Conservation (phyloP, 768 basidiomycete species). For the Termitomyces sp. region DNA sequence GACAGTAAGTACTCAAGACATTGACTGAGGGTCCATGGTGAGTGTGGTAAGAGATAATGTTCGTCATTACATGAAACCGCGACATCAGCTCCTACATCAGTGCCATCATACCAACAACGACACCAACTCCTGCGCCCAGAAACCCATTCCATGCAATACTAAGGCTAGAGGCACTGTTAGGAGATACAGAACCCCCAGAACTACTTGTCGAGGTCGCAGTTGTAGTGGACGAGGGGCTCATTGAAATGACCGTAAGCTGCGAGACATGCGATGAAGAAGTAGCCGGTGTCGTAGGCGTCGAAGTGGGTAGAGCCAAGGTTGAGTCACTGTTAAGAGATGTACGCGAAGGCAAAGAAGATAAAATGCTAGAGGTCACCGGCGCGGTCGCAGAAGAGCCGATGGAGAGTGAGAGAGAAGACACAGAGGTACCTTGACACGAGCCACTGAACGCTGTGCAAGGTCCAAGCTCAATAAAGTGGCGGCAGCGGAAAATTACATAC, state of each 20-base stretch:
- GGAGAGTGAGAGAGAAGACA: not conserved
- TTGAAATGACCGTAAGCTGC: not conserved
- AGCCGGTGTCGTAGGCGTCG: not conserved
- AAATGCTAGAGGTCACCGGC: not conserved
- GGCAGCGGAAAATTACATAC: conserved; percentile 17
- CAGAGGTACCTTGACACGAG: not conserved
- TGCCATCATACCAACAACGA: not conserved
- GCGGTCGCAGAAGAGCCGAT: not conserved
- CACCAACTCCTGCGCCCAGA: not conserved
- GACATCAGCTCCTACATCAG: not conserved
- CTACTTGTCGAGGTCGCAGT: not conserved
- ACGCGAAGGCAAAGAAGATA: not conserved
- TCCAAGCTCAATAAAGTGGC: not conserved
- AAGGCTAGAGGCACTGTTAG: not conserved
- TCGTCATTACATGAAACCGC: not conserved
- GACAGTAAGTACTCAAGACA: not conserved
- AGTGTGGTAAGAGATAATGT: not conserved
- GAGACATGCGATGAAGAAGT: not conserved
- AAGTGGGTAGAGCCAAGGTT: not conserved
- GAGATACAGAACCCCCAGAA: not conserved
- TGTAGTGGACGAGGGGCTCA: not conserved
- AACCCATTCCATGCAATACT: not conserved
- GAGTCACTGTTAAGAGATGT: not conserved
- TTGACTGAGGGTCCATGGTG: not conserved
- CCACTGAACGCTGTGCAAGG: not conserved